These are phyloP conservation scores for Phaeosphaeriaceae sp. DNA, from an alignment of 2,329 filamentous ascomycete genomes.

Conservation along the genomic window DNA sequence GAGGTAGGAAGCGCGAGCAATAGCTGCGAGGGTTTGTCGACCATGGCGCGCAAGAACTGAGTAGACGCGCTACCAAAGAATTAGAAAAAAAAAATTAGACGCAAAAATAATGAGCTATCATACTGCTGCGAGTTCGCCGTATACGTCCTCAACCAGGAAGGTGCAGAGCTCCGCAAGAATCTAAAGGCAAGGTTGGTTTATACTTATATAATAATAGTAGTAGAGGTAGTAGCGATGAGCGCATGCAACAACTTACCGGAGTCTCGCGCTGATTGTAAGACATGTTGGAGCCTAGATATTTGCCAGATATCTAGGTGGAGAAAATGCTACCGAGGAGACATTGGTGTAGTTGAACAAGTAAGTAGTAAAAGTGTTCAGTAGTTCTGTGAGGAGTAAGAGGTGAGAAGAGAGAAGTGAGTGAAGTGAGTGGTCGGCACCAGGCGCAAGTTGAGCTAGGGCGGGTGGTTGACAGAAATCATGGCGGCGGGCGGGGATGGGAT, in stretches of 20 bases:
- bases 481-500: constrained; percentile 16
- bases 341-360: constrained; percentile 21
- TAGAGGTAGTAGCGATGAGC: constrained; percentile 15
- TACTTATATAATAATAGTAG: constrained; percentile 33
- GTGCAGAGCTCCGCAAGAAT: constrained; percentile 84
- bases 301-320: constrained; percentile 42
- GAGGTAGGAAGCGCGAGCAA: constrained; percentile 75
- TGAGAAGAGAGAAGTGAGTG: not conserved
- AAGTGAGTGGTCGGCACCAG: too few species aligned
- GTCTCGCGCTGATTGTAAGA: constrained; percentile 46
- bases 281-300: constrained; percentile 44
- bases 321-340: constrained; percentile 40
- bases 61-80: constrained; percentile 76
- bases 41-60: constrained; percentile 78
- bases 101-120: constrained; percentile 3
- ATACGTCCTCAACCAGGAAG: constrained; percentile 85
- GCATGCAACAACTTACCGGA: constrained; percentile 35
- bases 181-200: constrained; percentile 62
- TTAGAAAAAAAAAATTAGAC: constrained; percentile 12
- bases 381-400: not conserved
- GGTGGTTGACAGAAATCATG: constrained; percentile 10
- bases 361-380: not conserved
- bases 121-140: constrained; percentile 92
- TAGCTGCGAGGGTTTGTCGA: constrained; percentile 71
- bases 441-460: not conserved